A percentile compares a stretch with the other conserved stretches of the same genome.
Evolutionary conservation across 371 early-diverging fungal genomes (phyloP).

Genomic region (Actinomucor elegans): DNA sequence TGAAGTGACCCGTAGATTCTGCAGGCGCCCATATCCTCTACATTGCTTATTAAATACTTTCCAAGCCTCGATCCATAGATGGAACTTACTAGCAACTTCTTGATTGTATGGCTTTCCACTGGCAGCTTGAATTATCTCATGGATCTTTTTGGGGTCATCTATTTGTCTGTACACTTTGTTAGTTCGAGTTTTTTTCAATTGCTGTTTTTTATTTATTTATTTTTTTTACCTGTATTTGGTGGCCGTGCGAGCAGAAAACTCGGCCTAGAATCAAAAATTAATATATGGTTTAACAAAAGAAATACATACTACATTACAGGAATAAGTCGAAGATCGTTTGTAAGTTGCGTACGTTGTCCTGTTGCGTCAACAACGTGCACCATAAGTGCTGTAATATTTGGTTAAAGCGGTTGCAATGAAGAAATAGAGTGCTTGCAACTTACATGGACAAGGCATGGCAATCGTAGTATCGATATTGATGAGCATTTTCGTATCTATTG

Average conservation of each 20-base stretch:
- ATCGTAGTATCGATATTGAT: slow-evolving; percentile 87
- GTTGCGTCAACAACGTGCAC: slow-evolving; percentile 54
- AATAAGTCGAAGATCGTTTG: slow-evolving; percentile 36
- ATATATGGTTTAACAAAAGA: background rate
- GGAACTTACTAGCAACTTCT: slow-evolving; percentile 29
- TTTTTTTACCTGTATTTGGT: slow-evolving; percentile 30
- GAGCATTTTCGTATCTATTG: slow-evolving; percentile 65
- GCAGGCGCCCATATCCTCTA: slow-evolving; percentile 67
- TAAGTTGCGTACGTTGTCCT: slow-evolving; percentile 43
- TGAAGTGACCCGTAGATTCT: slow-evolving; percentile 72
- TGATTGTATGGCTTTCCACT: slow-evolving; percentile 38
- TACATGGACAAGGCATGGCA: slow-evolving; percentile 87
- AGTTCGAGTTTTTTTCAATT: no score
- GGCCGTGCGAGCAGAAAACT: slow-evolving; percentile 46
- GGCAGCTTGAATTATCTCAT: slow-evolving; percentile 46
- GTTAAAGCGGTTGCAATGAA: background rate
- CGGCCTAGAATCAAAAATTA: slow-evolving; percentile 34
- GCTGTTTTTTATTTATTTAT: no score
- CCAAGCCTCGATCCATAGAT: background rate
- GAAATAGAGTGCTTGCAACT: background rate
- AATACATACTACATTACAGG: slow-evolving; percentile 33
- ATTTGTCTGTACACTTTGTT: slow-evolving; percentile 23
- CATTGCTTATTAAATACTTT: background rate
- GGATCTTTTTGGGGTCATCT: slow-evolving; percentile 34
- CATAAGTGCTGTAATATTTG: slow-evolving; percentile 16